Base-by-base conservation (phyloP, 805 yeast species). In the Saccharomyces paradoxus region DNA sequence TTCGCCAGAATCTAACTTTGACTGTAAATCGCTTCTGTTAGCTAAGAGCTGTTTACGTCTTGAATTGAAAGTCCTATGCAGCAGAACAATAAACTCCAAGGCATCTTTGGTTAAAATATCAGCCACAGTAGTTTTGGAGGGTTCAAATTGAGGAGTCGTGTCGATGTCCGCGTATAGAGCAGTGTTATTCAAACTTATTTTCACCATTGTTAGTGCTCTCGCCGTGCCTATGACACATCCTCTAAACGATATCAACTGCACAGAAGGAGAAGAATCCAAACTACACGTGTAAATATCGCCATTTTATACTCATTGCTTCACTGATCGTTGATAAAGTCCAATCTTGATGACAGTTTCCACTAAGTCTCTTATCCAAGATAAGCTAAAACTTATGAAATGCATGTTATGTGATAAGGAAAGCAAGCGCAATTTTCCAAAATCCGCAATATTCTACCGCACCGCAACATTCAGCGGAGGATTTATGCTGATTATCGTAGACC, bases 1-100 rank as follows among this genome's bases (percentile, higher is more conserved):
- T 46, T 74, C 72, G 50, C 90, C 91, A 9, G 63, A 51, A 64
- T 87, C 91, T 60, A 89, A 74, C 60, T 74, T 72, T 49, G 73
- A 71, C 71, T 87, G 92, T 50, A 81, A 80, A 17, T 67, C 65
- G 62, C 81, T 78, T 74, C 94, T 80, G 72, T 83, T 82, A 49
- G 75, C 77, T 60, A 87, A 74, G 58, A 86, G 74, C 56, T 77
- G 72, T 61, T 77, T 74, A 71, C 94, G 80, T 51, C 77, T 80
- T 41, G 66, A 73, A 68, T 86, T 83, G 76, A 87, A 87, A 51
- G 85, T 76, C 67, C 89, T 81, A 71, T 87, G 94, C 58, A 87
- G 75, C 41, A 87, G 74, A 27, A 87, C 89, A 55, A 87, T 79
- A 60, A 87, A 83, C 52, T 81, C 84, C 55, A 87, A 73, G 3